phyloP scores from a whole-genome alignment of 1,139 yeast species.

The Protomyces macrosporus region DNA sequence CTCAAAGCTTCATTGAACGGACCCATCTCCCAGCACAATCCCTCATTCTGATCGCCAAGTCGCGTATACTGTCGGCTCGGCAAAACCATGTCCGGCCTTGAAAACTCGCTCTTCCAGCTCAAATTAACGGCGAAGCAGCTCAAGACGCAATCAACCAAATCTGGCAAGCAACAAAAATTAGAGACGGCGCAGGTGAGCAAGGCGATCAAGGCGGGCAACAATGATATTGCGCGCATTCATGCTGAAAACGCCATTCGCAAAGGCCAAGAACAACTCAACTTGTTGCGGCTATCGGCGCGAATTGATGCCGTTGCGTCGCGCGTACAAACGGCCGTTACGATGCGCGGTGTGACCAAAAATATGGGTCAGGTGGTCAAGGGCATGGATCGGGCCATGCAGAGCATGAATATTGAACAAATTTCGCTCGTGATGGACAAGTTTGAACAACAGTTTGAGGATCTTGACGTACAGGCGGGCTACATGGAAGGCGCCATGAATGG shows the following conservation, averaged over 20 bases:
- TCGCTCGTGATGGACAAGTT: conserved; percentile 96
- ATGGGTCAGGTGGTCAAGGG: conserved; percentile 91
- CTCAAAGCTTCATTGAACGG: no score
- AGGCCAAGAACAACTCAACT: conserved; percentile 75
- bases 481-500: conserved; percentile 51
- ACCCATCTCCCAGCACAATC: no score
- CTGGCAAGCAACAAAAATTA: conserved; percentile 80
- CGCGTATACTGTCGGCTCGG: no score
- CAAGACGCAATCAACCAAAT: conserved; percentile 80
- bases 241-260: conserved; percentile 96
- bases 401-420: conserved; percentile 89
- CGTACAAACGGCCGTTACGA: conserved; percentile 95
- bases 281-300: conserved; percentile 76
- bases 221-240: conserved; percentile 86
- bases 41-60: not conserved
- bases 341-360: conserved; percentile 88
- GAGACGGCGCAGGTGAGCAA: conserved; percentile 88
- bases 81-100: conserved; percentile 15
- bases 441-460: conserved; percentile 90
- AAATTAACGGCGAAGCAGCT: conserved; percentile 82
- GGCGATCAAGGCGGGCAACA: conserved; percentile 79
- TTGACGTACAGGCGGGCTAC: conserved; percentile 89
- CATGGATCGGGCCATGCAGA: conserved; percentile 92
- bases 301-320: conserved; percentile 95
- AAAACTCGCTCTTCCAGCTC: conserved; percentile 44